phyloP scores from a whole-genome alignment of 202 grass and related monocot species.

The Musa balbisiana region DNA sequence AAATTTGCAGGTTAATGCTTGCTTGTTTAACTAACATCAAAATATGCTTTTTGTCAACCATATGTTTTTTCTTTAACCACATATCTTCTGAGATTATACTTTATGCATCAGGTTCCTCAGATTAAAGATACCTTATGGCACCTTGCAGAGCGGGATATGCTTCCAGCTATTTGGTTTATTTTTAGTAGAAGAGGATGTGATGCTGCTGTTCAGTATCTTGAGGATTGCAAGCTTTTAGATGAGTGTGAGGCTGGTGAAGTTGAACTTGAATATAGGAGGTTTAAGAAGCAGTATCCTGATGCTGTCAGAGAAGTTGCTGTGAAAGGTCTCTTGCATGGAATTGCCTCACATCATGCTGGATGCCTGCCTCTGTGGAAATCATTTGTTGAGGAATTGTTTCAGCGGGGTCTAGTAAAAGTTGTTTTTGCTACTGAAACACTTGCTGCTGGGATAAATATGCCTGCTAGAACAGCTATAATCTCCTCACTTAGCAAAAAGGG shows the following conservation, averaged over 20 bases:
- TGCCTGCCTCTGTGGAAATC: slow-evolving; percentile 97
- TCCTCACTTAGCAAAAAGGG: slow-evolving; percentile 77
- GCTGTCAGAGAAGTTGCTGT: slow-evolving; percentile 73
- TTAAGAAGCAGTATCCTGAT: slow-evolving; percentile 88
- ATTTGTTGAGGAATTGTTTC: slow-evolving; percentile 95
- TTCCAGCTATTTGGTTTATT: slow-evolving; percentile 98
- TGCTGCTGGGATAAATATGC: slow-evolving; percentile 97
- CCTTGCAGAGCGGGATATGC: slow-evolving; percentile 74
- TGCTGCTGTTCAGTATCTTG: slow-evolving; percentile 91
- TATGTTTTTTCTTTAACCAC: slow-evolving; percentile 7
- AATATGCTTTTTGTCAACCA: neutral
- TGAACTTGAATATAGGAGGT: slow-evolving; percentile 84
- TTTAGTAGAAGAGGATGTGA: slow-evolving; percentile 98
- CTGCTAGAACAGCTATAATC: slow-evolving; percentile 85
- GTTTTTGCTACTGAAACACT: slow-evolving; percentile 97
- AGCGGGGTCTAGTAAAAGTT: slow-evolving; percentile 89
- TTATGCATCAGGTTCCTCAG: slow-evolving; percentile 71
- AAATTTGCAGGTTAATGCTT: neutral
- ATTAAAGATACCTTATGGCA: slow-evolving; percentile 88
- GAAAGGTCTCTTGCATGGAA: slow-evolving; percentile 73
- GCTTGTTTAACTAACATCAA: neutral
- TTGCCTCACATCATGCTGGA: slow-evolving; percentile 96
- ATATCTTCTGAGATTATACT: neutral
- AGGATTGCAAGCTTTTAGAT: slow-evolving; percentile 87
- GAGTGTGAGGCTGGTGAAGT: slow-evolving; percentile 86